phyloP scores from a whole-genome alignment of 2,329 filamentous ascomycete genomes.

The Fusarium humuli region DNA sequence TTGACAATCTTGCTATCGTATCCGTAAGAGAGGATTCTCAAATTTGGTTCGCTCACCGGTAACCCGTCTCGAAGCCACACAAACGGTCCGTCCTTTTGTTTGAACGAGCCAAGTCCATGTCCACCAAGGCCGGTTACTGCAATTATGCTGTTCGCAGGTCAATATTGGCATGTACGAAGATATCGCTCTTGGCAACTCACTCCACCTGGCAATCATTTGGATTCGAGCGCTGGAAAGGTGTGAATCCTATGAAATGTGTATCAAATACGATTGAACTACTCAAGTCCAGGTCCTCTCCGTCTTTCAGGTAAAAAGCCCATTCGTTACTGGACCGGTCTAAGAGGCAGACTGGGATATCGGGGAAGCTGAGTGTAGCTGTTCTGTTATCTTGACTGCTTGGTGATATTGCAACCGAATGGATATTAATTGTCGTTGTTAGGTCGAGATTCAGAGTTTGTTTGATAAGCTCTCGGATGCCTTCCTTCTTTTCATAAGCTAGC shows the following conservation, averaged over 20 bases:
- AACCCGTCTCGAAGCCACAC: constrained; percentile 4
- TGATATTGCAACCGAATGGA: background rate
- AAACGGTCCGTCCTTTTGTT: background rate
- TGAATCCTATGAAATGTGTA: background rate
- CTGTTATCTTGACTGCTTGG: too few relatives aligned
- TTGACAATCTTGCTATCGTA: background rate
- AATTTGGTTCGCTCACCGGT: background rate
- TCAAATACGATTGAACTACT: background rate
- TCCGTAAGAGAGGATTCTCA: background rate
- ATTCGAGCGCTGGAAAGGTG: background rate
- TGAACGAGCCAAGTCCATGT: background rate
- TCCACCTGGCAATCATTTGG: background rate
- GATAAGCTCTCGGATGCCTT: background rate
- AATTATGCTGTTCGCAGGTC: background rate
- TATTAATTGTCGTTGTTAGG: accelerated
- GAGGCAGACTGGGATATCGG: background rate
- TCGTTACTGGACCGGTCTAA: background rate
- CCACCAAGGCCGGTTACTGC: background rate
- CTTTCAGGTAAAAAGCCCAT: background rate
- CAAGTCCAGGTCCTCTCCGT: background rate
- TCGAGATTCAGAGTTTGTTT: background rate
- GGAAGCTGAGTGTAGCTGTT: background rate
- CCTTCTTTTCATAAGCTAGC: background rate
- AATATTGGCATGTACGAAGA: accelerated
- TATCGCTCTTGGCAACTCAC: background rate